Conservation (phyloP, 257 asterid species). For the Coffea eugenioides region DNA sequence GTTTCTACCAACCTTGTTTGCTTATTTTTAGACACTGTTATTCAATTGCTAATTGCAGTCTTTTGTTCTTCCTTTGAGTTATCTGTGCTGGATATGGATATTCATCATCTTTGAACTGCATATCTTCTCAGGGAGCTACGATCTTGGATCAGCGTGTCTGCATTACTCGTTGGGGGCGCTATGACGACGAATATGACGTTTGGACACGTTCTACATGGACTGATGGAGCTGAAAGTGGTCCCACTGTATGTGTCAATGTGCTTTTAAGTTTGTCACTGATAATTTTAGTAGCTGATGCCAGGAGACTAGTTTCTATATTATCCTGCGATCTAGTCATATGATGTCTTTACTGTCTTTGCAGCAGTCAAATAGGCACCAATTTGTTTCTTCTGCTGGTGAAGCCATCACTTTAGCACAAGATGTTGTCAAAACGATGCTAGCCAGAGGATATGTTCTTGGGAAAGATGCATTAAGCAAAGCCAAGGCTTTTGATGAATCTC, state of each 20-base stretch:
- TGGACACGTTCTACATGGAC: conserved; percentile 79
- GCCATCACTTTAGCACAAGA: conserved; percentile 83
- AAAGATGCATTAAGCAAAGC: conserved; percentile 82
- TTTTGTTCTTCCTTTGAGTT: background rate
- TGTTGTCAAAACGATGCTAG: conserved; percentile 73
- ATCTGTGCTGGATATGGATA: background rate
- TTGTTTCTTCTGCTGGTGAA: conserved; percentile 81
- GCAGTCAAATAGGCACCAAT: conserved; percentile 35
- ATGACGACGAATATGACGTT: conserved; percentile 51
- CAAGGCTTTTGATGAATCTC: conserved; percentile 81
- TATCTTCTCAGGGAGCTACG: conserved; percentile 66
- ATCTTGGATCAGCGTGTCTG: conserved; percentile 86
- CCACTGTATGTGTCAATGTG: conserved; percentile 37
- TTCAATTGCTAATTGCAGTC: background rate
- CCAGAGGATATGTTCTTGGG: conserved; percentile 79
- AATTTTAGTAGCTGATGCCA: background rate
- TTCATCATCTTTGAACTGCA: background rate
- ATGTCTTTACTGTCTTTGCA: conserved; percentile 16
- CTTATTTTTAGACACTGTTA: background rate
- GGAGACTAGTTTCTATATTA: background rate
- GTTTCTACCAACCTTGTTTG: background rate
- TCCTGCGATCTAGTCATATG: background rate
- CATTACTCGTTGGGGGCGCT: conserved; percentile 85
- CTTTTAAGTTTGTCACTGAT: background rate
- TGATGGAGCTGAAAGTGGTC: conserved; percentile 50